Conservation (phyloP, 1,284 basidiomycete species). For the Malassezia sp. region DNA sequence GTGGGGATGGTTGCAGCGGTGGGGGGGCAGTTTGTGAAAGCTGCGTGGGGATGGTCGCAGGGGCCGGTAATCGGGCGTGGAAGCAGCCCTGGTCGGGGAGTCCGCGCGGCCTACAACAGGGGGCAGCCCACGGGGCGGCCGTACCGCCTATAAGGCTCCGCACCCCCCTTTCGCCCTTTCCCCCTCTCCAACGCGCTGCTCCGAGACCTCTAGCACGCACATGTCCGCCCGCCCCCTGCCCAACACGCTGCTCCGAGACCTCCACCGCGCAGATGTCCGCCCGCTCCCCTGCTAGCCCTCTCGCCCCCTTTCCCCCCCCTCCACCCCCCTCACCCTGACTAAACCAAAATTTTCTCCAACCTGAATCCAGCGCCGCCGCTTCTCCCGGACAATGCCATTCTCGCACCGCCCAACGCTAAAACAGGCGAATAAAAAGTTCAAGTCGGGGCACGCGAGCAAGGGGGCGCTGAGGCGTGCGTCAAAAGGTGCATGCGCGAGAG, state of each 20-base stretch:
- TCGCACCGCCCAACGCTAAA: constrained; percentile 23
- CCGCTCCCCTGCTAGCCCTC: background rate
- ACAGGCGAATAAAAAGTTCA: constrained; percentile 44
- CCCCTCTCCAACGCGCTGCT: background rate
- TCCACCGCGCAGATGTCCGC: background rate
- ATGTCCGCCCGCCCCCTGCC: background rate
- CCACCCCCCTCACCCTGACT: background rate
- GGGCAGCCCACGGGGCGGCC: too few species aligned
- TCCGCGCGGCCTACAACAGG: too few species aligned
- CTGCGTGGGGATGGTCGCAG: too few species aligned
- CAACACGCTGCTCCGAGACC: too few species aligned
- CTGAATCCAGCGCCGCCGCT: background rate
- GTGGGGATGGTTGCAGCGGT: too few species aligned
- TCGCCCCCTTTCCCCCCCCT: background rate
- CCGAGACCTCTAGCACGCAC: too few species aligned
- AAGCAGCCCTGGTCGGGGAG: too few species aligned
- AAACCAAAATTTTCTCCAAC: constrained; percentile 4
- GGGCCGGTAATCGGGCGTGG: too few species aligned
- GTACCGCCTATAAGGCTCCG: too few species aligned
- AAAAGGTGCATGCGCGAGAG: constrained; percentile 23
- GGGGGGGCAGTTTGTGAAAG: too few species aligned
- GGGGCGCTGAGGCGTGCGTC: constrained; percentile 27
- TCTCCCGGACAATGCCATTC: constrained; percentile 10
- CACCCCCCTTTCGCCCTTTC: too few species aligned
- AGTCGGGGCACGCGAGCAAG: constrained; percentile 42